These are phyloP conservation scores for Ascochyta fabae DNA, from an alignment of 2,329 filamentous ascomycete species.

Conservation along the genomic window DNA sequence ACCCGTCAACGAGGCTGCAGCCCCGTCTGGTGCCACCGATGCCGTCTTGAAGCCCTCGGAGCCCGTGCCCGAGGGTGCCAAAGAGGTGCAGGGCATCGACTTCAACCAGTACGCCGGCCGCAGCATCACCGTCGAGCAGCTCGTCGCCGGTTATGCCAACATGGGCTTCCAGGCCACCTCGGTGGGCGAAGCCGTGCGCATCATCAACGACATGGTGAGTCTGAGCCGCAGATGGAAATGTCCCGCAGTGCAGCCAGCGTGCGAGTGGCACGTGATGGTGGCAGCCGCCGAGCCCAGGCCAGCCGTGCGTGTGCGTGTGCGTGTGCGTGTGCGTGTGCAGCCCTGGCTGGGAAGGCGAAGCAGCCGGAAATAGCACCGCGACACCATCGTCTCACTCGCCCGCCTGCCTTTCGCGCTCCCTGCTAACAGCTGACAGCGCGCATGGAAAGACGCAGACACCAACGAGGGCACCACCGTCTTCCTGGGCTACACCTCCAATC, in stretches of 20 bases:
- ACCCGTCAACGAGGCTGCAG: slow-evolving; percentile 32
- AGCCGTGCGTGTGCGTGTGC: slow-evolving; percentile 30
- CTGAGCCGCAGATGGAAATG: slow-evolving; percentile 19
- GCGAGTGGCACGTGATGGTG: slow-evolving; percentile 15
- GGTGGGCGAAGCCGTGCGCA: slow-evolving; percentile 83
- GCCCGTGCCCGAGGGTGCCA: slow-evolving; percentile 78
- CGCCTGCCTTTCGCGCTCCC: slow-evolving; percentile 29
- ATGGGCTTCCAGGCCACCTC: slow-evolving; percentile 88
- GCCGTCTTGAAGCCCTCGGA: slow-evolving; percentile 87
- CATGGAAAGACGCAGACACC: slow-evolving; percentile 81
- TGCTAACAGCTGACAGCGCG: slow-evolving; percentile 61
- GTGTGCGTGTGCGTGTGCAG: background rate
- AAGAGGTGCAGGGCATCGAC: slow-evolving; percentile 87
- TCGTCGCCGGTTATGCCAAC: slow-evolving; percentile 79
- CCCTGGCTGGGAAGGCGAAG: slow-evolving; percentile 32
- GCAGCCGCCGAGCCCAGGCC: slow-evolving; percentile 27
- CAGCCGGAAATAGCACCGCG: slow-evolving; percentile 41
- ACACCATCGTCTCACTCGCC: slow-evolving; percentile 25
- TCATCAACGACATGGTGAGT: slow-evolving; percentile 92
- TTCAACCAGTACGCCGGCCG: slow-evolving; percentile 80
- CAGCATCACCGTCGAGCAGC: slow-evolving; percentile 82
- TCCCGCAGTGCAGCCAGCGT: too few species aligned
- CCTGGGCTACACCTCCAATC: slow-evolving; percentile 94
- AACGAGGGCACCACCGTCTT: slow-evolving; percentile 88
- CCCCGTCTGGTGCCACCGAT: slow-evolving; percentile 63